Evolutionary conservation across 371 early-diverging fungal species (phyloP).

Genomic region (Coemansia sp.): DNA sequence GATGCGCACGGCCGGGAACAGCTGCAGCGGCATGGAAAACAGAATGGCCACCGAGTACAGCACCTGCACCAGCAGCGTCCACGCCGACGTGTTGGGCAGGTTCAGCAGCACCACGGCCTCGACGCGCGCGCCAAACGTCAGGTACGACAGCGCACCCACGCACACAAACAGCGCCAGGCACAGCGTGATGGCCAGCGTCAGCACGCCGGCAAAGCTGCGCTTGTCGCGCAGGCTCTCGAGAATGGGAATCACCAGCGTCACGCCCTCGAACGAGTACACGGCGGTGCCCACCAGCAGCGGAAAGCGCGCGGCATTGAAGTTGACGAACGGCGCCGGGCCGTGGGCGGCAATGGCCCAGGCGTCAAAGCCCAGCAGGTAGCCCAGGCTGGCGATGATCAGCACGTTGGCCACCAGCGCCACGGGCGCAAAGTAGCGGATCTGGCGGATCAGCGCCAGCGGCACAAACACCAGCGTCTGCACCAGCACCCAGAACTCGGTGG

Average conservation of each 20-base stretch:
- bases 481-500: conserved; percentile 61
- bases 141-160: conserved; percentile 79
- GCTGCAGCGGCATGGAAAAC: conserved; percentile 78
- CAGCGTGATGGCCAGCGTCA: conserved; percentile 67
- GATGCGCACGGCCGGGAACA: conserved; percentile 89
- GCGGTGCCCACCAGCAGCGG: conserved; percentile 90
- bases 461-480: conserved; percentile 68
- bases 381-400: conserved; percentile 80
- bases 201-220: conserved; percentile 69
- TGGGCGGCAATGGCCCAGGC: conserved; percentile 58
- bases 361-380: conserved; percentile 81
- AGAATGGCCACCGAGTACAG: conserved; percentile 87
- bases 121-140: conserved; percentile 81
- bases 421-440: conserved; percentile 79
- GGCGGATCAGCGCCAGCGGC: conserved; percentile 84
- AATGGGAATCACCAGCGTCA: conserved; percentile 88
- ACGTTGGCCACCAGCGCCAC: conserved; percentile 86
- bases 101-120: conserved; percentile 82
- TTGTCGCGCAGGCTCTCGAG: conserved; percentile 84
- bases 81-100: conserved; percentile 63
- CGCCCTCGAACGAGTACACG: conserved; percentile 92
- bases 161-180: conserved; percentile 70
- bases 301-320: conserved; percentile 63
- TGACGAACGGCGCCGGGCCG: conserved; percentile 59
- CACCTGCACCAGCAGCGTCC: conserved; percentile 67